phyloP scores from a whole-genome alignment of 1,284 basidiomycete species.

The Ganoderma multipileum region DNA sequence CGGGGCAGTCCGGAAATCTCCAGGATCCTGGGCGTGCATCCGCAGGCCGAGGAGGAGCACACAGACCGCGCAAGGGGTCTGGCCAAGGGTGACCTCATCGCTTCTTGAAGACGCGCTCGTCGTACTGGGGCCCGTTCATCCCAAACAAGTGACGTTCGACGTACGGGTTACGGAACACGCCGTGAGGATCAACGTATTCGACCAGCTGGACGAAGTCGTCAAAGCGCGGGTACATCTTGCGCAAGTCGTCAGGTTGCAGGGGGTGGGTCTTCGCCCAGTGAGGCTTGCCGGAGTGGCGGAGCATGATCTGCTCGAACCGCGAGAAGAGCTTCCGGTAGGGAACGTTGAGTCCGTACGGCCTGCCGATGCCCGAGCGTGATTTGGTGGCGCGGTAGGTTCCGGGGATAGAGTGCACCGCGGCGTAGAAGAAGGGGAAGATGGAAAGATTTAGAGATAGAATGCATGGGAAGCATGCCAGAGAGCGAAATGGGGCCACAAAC shows the following conservation, averaged over 20 bases:
- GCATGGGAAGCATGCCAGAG: not conserved
- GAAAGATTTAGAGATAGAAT: constrained; percentile 1
- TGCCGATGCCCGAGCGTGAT: constrained; percentile 40
- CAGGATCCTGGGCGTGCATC: not conserved
- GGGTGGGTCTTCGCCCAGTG: constrained; percentile 98
- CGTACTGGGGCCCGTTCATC: constrained; percentile 49
- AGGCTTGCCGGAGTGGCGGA: constrained; percentile 81
- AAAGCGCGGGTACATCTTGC: constrained; percentile 83
- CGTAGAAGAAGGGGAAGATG: not conserved
- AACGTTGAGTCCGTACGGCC: constrained; percentile 91
- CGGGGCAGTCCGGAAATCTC: not conserved
- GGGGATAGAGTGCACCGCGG: not conserved
- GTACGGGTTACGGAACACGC: constrained; percentile 84
- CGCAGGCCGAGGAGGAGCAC: not conserved
- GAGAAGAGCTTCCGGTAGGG: constrained; percentile 86
- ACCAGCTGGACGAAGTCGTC: constrained; percentile 81
- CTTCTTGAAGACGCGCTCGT: constrained; percentile 61
- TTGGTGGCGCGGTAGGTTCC: not conserved
- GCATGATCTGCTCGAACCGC: constrained; percentile 81
- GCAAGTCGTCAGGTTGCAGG: constrained; percentile 72
- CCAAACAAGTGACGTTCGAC: constrained; percentile 79
- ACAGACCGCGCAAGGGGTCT: not conserved
- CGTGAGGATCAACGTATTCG: constrained; percentile 78
- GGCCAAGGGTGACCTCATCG: constrained; percentile 18
- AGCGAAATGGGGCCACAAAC: constrained; percentile 6